phyloP scores from a whole-genome alignment of 495 filamentous ascomycete species.

The Penicillium arizonense region DNA sequence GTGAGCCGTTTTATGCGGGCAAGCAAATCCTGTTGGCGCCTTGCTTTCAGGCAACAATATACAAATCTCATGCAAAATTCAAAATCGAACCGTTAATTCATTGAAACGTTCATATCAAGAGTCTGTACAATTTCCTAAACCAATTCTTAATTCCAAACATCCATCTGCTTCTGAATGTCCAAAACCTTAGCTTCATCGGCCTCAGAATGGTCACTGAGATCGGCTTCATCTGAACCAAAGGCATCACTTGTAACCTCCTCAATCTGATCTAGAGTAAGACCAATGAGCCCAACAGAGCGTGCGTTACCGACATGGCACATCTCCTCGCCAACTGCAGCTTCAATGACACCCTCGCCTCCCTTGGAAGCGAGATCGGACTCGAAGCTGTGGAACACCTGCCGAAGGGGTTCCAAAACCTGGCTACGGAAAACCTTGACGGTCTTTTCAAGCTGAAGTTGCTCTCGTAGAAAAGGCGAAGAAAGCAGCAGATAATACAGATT shows the following conservation, averaged over 20 bases:
- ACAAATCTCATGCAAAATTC: too few species aligned
- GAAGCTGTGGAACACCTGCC: conserved; percentile 31
- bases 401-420: conserved; percentile 36
- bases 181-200: conserved; percentile 31
- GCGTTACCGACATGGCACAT: conserved; percentile 39
- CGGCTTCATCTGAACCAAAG: conserved; percentile 31
- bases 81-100: too few species aligned
- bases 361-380: conserved; percentile 35
- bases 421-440: conserved; percentile 36
- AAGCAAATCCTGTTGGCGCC: too few species aligned
- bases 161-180: conserved; percentile 28
- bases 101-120: neutral
- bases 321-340: conserved; percentile 37
- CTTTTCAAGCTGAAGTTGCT: conserved; percentile 37
- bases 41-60: too few species aligned
- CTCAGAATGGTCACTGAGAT: conserved; percentile 28
- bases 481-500: conserved; percentile 47
- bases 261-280: conserved; percentile 36
- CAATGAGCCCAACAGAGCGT: conserved; percentile 38
- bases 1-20: too few species aligned
- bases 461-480: conserved; percentile 29
- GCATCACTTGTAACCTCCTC: conserved; percentile 35
- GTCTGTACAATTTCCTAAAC: neutral
- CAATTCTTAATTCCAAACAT: conserved; percentile 12
- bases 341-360: conserved; percentile 40